Evolutionary conservation across 441 rosid genomes (phyloP).

Genomic region (Metrosideros polymorpha): DNA sequence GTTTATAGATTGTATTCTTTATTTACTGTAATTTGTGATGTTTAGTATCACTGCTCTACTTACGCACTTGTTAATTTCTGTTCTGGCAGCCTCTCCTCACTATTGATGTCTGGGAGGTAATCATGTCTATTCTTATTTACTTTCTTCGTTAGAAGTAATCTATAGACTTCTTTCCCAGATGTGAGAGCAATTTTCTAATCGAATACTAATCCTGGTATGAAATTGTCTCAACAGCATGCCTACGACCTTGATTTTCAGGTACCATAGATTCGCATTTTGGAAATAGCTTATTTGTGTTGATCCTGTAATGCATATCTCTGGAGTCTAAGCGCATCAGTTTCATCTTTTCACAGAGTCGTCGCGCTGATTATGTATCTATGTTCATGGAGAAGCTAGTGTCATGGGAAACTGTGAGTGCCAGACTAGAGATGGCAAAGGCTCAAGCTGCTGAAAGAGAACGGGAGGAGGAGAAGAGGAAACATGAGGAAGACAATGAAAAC

Average conservation of each 20-base stretch:
- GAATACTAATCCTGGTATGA: constrained; percentile 3
- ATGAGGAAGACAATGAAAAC: constrained; percentile 30
- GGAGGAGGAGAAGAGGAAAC: constrained; percentile 40
- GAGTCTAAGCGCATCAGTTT: neutral
- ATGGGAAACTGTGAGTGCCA: constrained; percentile 70
- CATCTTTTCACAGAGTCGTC: constrained; percentile 37
- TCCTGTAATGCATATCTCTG: neutral
- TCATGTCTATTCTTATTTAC: neutral
- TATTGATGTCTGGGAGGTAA: constrained; percentile 97
- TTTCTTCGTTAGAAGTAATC: neutral
- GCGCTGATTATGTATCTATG: constrained; percentile 52
- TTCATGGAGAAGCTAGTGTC: constrained; percentile 80
- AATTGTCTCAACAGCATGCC: constrained; percentile 57
- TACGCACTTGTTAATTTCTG: constrained; percentile 10
- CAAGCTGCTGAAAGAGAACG: constrained; percentile 45
- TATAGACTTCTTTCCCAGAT: neutral
- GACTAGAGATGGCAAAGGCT: constrained; percentile 63
- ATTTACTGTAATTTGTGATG: neutral
- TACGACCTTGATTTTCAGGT: constrained; percentile 94
- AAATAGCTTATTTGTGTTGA: neutral
- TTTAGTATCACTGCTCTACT: neutral
- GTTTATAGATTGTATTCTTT: neutral
- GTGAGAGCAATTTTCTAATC: neutral
- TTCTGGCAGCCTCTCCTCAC: constrained; percentile 83
- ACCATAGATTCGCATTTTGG: neutral